A percentile compares a stretch with the other conserved stretches of the same genome.
phyloP scores from a whole-genome alignment of 1,139 yeast genomes.

The Zygotorulaspora mrakii region DNA sequence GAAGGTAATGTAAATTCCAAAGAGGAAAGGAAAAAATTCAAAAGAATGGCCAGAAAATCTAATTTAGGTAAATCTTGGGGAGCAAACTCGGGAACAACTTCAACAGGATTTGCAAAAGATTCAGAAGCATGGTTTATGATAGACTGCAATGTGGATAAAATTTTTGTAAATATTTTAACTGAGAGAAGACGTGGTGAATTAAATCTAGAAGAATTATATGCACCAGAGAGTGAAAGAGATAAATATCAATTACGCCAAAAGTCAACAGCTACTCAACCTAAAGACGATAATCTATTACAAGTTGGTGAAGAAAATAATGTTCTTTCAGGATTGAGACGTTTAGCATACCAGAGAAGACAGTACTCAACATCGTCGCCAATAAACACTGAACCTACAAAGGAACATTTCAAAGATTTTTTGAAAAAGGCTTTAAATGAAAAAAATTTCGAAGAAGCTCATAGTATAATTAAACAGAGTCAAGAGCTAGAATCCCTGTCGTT shows the following conservation, averaged over 20 bases:
- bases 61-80: constrained; percentile 43
- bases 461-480: constrained; percentile 5
- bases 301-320: constrained; percentile 25
- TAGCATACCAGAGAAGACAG: constrained; percentile 31
- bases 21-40: constrained; percentile 53
- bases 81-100: constrained; percentile 17
- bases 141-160: constrained; percentile 58
- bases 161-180: constrained; percentile 70
- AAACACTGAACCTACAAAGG: no score
- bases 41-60: constrained; percentile 55
- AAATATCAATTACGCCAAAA: constrained; percentile 27
- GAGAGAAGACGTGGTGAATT: constrained; percentile 61
- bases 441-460: constrained; percentile 15
- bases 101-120: constrained; percentile 26
- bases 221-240: constrained; percentile 43
- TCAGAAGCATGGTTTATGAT: constrained; percentile 79
- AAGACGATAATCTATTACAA: neutral
- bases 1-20: constrained; percentile 73
- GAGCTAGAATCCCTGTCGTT: constrained; percentile 5
- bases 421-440: constrained; percentile 12
- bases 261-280: constrained; percentile 8
- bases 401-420: no score
- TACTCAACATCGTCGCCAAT: constrained; percentile 17
- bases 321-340: constrained; percentile 28
- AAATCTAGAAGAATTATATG: constrained; percentile 69